Base-by-base conservation (phyloP, 345 rosid genomes). In the Gossypium australe region DNA sequence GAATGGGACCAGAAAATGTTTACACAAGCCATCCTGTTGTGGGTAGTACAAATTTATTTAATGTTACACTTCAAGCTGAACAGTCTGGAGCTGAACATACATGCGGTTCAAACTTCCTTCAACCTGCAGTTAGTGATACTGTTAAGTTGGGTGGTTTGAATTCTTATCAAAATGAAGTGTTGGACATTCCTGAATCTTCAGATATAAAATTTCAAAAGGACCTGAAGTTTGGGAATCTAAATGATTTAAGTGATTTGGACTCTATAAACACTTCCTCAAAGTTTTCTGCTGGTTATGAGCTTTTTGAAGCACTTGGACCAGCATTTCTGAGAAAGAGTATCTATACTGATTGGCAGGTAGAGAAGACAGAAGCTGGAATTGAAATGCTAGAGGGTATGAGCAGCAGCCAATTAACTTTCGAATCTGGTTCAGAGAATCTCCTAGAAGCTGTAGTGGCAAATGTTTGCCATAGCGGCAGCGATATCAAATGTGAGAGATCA, bases 401-500 rank as follows among this genome's bases (percentile, higher is more conserved):
- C 75, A 81, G 84, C 57, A 88, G 91, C 84, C 89, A 85, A 67
- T 83, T 86, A 68, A 84, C 85, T 4, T 76, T 78, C 80, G 97
- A 84, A 70, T 77, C 87, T 29, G 82, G 84, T 74, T 76, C 88
- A 25, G 97, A 88, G 82, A 92, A 88, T 88, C 98, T 94, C 76
- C 83, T 94, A 68, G 97, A 94, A 78, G 98, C 98, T 65, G 89
- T 92, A 59, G 94, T 94, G 51, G 93, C 94, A 77, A 92, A 80
- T 55, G 85, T 82, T 80, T 89, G 92, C 83, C 79, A 85, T 25
- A 81, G 86, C 70, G 81, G 82, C 68, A 82, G 77, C 80, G 87
- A 81, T 63, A 79, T 79, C 24, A 86, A 84, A 80, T 80, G 86
- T 72, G 94, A 89, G 77, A 82, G 84, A 65, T 76, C 89, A 16